Percentiles rank a stretch among this genome's conserved stretches.
Conservation (phyloP, 2,329 filamentous ascomycete species). For the Botrytis fragariae region DNA sequence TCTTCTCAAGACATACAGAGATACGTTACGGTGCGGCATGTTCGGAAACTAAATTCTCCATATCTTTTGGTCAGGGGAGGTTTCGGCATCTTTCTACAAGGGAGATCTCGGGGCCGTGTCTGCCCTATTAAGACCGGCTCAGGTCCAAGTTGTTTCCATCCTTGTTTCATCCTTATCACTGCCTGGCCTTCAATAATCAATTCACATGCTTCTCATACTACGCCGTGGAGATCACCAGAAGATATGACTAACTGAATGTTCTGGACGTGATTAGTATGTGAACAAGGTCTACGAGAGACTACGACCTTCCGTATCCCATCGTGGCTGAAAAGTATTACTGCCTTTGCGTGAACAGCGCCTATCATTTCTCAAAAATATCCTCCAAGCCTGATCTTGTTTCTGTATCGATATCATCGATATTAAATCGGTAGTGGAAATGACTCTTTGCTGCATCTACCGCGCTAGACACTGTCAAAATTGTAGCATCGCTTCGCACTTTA, state of each 20-base stretch:
- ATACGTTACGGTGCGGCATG: conserved; percentile 8
- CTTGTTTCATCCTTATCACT: neutral
- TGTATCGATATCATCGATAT: conserved; percentile 1
- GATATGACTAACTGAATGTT: conserved; percentile 3
- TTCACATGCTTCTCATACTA: conserved; percentile 2
- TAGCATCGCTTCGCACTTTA: conserved; percentile 1
- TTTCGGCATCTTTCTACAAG: conserved; percentile 18
- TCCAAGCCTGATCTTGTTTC: neutral
- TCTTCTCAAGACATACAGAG: neutral
- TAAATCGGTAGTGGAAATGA: conserved; percentile 16
- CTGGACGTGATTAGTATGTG: neutral
- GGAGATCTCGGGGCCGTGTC: conserved; percentile 2
- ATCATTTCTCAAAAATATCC: conserved; percentile 7
- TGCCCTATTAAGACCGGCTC: conserved; percentile 13
- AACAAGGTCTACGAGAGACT: neutral
- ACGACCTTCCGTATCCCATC: neutral
- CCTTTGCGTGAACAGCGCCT: neutral
- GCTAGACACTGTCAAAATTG: conserved; percentile 5
- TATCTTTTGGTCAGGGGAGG: conserved; percentile 6
- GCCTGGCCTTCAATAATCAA: neutral
- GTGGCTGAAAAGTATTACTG: neutral
- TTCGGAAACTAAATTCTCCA: conserved; percentile 16
- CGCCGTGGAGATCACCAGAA: conserved; percentile 8
- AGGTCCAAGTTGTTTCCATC: neutral
- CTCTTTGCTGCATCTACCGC: conserved; percentile 13